Base-by-base conservation (phyloP, 2,329 filamentous ascomycete species). In the Neopestalotiopsis rosae region DNA sequence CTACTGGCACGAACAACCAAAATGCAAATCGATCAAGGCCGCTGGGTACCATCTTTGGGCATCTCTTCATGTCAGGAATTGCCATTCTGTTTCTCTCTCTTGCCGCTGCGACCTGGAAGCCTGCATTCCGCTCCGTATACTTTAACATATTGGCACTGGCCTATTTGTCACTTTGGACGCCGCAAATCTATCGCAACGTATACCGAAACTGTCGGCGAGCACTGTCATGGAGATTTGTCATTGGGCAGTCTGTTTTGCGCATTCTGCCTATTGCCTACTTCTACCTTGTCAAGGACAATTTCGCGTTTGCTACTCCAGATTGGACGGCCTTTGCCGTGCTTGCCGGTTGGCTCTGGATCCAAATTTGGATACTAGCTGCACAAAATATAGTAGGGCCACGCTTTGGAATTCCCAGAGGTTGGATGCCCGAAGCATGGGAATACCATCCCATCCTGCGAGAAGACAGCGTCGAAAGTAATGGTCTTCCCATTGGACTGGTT, bases 131-230 rank as follows among this genome's bases (percentile, higher is more conserved):
- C 45, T 82, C 85, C 30, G 76, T 83, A 65, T 91, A 91, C 77
- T 83, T 89, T 74, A 89, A 95, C 77, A 72, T 86, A 2, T 82
- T 97, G 28, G 86, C 89, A 2, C 89, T 95, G 74, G 72, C 88
- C 66, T 98, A 98, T 78, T 88, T 98, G 59, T 97, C 95, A 24
- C 91, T 98, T 77, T 98, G 95, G 95, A 78, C 91, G 0, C 95
- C 96, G 0, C 96, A 99, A 79, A 97, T 98, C 73, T 89, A 92
- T 77, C 93, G 96, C 71, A 99, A 99, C 79, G 86, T 92, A 66
- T 90, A 93, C 80, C 93, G 95, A 67, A 98, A 98, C 81, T 97
- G 94, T 79, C 93, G 95, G 56, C 93, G 93, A 75, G 95, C 95
- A 0, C 85, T 98, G n/a, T 88, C 91, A 3, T 98, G 95, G 94